phyloP scores from a whole-genome alignment of 495 filamentous ascomycete genomes.

The Tuber indicum region DNA sequence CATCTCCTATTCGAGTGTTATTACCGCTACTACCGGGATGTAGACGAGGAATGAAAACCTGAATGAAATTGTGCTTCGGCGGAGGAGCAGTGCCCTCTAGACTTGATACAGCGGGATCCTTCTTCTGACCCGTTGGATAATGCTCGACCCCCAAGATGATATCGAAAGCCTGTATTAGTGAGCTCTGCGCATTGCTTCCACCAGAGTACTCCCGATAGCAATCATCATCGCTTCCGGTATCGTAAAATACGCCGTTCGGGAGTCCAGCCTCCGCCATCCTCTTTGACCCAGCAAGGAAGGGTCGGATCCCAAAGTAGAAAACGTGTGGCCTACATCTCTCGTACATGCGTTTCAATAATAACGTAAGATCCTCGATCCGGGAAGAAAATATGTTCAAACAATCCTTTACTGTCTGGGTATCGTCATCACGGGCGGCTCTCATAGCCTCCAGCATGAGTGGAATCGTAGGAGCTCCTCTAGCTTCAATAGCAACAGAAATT shows the following conservation, averaged over 20 bases:
- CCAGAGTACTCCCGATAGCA: constrained; percentile 74
- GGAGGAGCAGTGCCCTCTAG: constrained; percentile 52
- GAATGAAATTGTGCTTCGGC: constrained; percentile 79
- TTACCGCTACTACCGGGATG: not conserved
- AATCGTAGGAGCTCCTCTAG: constrained; percentile 80
- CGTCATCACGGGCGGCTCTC: constrained; percentile 63
- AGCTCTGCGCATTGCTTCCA: constrained; percentile 93
- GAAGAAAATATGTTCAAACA: constrained; percentile 75
- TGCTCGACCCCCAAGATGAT: constrained; percentile 86
- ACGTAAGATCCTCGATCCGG: constrained; percentile 72
- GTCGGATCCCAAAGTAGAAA: constrained; percentile 89
- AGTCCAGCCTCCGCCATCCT: constrained; percentile 93
- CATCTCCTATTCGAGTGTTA: constrained; percentile 59
- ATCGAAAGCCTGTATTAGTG: constrained; percentile 91
- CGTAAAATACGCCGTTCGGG: constrained; percentile 78
- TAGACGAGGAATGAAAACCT: constrained; percentile 38
- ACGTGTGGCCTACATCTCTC: constrained; percentile 87
- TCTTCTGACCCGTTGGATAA: constrained; percentile 73
- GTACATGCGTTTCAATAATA: constrained; percentile 73
- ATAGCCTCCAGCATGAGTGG: constrained; percentile 85
- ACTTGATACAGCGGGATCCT: constrained; percentile 46
- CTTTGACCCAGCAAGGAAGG: constrained; percentile 90
- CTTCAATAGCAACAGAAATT: constrained; percentile 91
- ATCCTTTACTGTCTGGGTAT: constrained; percentile 63
- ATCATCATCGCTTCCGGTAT: constrained; percentile 61